Base-by-base conservation (phyloP, 2,329 filamentous ascomycete species). In the Fusarium subtropicale region DNA sequence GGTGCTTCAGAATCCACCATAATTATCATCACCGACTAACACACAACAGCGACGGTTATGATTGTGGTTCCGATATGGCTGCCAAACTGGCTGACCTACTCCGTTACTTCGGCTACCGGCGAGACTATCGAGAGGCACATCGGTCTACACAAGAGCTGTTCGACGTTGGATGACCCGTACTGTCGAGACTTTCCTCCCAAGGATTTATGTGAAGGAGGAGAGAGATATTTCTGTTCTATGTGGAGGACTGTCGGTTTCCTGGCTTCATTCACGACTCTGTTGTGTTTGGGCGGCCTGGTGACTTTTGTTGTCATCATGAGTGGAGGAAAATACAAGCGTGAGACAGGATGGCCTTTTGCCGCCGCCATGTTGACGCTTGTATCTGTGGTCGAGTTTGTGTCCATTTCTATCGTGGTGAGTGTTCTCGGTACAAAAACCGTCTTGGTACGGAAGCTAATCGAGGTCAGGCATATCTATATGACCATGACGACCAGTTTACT, bases 221-320 rank as follows among this genome's bases (percentile, higher is more conserved):
- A 90, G 72, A 86, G 88, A 53, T 88, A 90, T 75, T 97, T 98
- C 81, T 98, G 96, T 84, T 91, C 90, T 74, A 91, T 97, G 86
- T 99, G 95, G 95, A 88, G 92, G 62, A 93, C 90, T 28, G 90
- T 93, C 36, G 94, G 92, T 26, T 98, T 97, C 80, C 81, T 97
- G 69, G 93, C 97, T 82, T 92, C 90, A 54, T 92, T 97, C 73
- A 87, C 92, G 10, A 88, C 93, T 38, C 89, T 97, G n/a, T 78
- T 96, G 39, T 91, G 97, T 79, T 86, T 96, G 41, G 93, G 91
- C 57, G 90, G 90, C 9, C 80, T 97, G n/a, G 90, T 97, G 30
- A 88, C 90, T 20, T 97, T 95, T 79, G 76, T 90, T 31, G 88
- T 97, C 51, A 88, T 97, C 47, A 82, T 97, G 71, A 81, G 86